Conservation (phyloP, 2,329 filamentous ascomycete species). For the Sclerotinia subarctica region DNA sequence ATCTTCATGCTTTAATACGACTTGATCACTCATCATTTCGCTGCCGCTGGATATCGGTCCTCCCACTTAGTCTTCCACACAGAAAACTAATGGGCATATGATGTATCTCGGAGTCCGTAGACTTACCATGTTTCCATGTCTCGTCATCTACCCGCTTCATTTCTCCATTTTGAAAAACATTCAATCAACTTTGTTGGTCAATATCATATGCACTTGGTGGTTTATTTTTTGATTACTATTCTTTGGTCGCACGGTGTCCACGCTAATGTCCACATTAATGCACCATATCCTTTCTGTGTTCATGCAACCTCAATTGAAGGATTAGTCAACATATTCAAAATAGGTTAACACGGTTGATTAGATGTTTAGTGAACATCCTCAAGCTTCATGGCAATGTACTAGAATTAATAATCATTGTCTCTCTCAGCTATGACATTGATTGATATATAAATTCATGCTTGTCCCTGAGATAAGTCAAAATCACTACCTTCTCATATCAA, state of each 20-base stretch:
- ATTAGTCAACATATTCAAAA: not conserved
- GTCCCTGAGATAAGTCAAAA: slow-evolving; percentile 39
- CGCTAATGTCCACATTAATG: not conserved
- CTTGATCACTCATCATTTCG: not conserved
- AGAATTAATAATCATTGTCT: not conserved
- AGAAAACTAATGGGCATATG: not conserved
- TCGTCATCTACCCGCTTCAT: not conserved
- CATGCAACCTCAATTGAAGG: not conserved
- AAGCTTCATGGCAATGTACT: not conserved
- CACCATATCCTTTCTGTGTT: not conserved
- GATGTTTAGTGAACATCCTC: not conserved
- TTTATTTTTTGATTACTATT: not conserved
- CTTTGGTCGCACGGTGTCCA: too few relatives aligned
- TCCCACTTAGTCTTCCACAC: not conserved
- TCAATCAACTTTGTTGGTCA: not conserved
- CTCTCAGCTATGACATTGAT: slow-evolving; percentile 41
- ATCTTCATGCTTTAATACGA: too few relatives aligned
- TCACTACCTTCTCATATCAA: not conserved
- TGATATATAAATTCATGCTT: slow-evolving; percentile 55
- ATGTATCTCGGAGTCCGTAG: not conserved
- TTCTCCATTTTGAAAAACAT: not conserved
- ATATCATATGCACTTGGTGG: not conserved
- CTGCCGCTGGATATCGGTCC: too few relatives aligned
- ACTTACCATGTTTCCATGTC: not conserved
- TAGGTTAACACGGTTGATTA: not conserved